Evolutionary conservation across 495 filamentous ascomycete species (phyloP).

Genomic region (Penicillium waksmanii): DNA sequence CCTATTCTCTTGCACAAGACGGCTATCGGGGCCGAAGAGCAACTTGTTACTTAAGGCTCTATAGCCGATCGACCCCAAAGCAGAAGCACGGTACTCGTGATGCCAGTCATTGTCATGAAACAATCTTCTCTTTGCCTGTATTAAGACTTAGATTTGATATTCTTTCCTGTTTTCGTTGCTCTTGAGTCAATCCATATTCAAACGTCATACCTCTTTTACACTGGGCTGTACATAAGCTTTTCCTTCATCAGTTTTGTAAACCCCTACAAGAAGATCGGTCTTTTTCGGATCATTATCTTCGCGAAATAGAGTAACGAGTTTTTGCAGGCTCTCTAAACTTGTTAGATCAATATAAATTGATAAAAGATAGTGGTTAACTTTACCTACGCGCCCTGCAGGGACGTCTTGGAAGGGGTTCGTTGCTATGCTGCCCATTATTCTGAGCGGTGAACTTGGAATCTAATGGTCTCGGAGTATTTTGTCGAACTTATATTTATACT

Average conservation of each 20-base stretch:
- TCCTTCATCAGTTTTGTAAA: slow-evolving; percentile 22
- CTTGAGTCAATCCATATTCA: neutral
- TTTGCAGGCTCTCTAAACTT: neutral
- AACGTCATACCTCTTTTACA: slow-evolving; percentile 18
- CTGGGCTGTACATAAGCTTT: slow-evolving; percentile 19
- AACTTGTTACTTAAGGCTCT: slow-evolving; percentile 16
- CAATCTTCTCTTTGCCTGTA: slow-evolving; percentile 21
- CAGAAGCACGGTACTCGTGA: slow-evolving; percentile 21
- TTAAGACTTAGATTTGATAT: neutral
- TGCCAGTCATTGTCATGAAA: slow-evolving; percentile 22
- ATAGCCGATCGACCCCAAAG: slow-evolving; percentile 17
- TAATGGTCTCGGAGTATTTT: neutral
- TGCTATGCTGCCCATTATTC: neutral
- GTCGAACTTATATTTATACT: neutral
- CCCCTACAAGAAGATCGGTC: slow-evolving; percentile 22
- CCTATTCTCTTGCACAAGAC: slow-evolving; percentile 21
- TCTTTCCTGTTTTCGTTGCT: neutral
- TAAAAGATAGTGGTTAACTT: neutral
- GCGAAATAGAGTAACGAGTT: neutral
- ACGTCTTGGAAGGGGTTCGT: neutral
- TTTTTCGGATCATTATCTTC: slow-evolving; percentile 5
- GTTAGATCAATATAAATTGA: neutral
- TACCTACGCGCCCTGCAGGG: neutral
- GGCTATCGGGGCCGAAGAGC: slow-evolving; percentile 19
- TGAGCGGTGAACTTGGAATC: neutral